Evolutionary conservation across 345 rosid genomes (phyloP), one percentile per base, ranked within the genome.

Genomic region (Gossypium australe): DNA sequence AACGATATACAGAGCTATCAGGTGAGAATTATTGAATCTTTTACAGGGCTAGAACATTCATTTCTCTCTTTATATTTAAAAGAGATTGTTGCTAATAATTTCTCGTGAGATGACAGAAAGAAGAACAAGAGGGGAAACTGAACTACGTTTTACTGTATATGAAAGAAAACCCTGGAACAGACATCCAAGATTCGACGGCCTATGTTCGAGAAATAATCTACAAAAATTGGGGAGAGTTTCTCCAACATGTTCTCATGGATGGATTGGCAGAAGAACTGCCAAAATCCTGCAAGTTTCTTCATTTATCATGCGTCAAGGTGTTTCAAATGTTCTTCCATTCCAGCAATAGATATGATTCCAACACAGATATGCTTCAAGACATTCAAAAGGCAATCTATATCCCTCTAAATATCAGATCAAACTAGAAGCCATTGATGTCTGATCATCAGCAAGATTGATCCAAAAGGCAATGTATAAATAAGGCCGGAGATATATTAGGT

Each of bases 1-100:
- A 91, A 91, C 51, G 94, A 89, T 47, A 72, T 73, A 3, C 90
- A 89, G 34, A 82, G 91, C 62, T 82, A 84, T 22, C 67, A 85
- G 90, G 94, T 89, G 60, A 78, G 3, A 6, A n/a, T 11, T 3
- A 11, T 10, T 12, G 49, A 55, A 20, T 61, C 18, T 53, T 22
- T 13, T 4, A 11, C 9, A 16, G 0, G 18, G n/a, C 4, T 51
- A 51, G 20, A 51, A 6, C 41, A 5, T 34, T 34, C 41, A 34
- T 34, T 53, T 71, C 45, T 34, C 38, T 41, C 18, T 41, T 41
- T 17, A 14, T 9, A 16, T 27, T 16, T 16, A 10, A 49, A 7
- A 7, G 10, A 53, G 10, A 70, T 34, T 10, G 4, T 18, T 52
- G 18, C 56, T 52, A 16, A 70, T 16, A 10, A 29, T n/a, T 27